phyloP scores from a whole-genome alignment of 345 rosid genomes.

The Combretum micranthum region DNA sequence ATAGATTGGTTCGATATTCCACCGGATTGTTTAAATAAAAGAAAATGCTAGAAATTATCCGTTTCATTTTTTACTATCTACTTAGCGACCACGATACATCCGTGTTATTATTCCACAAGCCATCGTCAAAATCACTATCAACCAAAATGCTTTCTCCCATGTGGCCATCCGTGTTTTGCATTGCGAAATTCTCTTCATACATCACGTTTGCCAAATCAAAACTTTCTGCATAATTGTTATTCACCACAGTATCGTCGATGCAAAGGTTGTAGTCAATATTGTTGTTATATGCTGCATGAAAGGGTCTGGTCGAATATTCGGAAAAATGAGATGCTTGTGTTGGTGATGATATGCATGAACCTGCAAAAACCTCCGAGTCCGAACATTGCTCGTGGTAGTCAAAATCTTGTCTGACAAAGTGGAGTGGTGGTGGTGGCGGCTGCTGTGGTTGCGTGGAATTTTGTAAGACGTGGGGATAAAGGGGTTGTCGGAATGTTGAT shows the following conservation, averaged over 20 bases:
- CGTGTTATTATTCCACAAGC: conserved; percentile 23
- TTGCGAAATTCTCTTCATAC: conserved; percentile 1
- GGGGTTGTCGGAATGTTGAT: conserved; percentile 4
- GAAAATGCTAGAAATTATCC: not conserved
- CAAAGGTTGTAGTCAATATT: not conserved
- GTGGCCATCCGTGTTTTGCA: conserved; percentile 2
- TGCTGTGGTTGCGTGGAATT: not conserved
- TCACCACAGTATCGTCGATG: conserved; percentile 12
- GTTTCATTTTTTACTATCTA: not conserved
- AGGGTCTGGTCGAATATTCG: not conserved
- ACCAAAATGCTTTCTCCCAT: conserved; percentile 23
- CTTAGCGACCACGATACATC: conserved; percentile 29
- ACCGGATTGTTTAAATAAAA: not conserved
- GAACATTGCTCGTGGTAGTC: not conserved
- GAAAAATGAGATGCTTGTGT: not conserved
- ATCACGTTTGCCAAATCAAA: not conserved
- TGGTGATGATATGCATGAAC: too few species aligned
- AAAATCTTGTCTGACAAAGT: not conserved
- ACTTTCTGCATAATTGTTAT: conserved; percentile 11
- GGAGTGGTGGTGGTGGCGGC: not conserved
- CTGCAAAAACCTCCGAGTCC: not conserved
- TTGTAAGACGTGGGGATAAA: not conserved
- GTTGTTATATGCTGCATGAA: too few species aligned
- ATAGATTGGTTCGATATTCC: not conserved
- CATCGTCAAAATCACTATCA: conserved; percentile 23